Evolutionary conservation across 768 basidiomycete genomes (phyloP).

Genomic region (Boletus sensibilis): DNA sequence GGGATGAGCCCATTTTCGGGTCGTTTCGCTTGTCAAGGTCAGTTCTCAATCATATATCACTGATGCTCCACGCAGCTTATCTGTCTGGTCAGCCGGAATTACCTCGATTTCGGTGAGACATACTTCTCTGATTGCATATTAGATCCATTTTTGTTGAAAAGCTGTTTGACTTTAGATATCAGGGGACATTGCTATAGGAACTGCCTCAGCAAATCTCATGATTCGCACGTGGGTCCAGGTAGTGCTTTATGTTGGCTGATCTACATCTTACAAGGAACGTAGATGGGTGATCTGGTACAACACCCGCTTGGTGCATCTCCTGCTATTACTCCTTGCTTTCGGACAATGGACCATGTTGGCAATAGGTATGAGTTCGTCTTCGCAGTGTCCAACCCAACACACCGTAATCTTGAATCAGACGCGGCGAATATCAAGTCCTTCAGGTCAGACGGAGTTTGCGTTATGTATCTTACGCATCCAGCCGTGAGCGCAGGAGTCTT

Average conservation of each 20-base stretch:
- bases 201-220: conserved; percentile 24
- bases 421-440: background rate
- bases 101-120: conserved; percentile 7
- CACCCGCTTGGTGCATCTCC: conserved; percentile 8
- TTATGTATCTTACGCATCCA: background rate
- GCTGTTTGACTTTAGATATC: background rate
- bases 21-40: conserved; percentile 14
- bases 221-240: conserved; percentile 24
- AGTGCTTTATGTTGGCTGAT: background rate
- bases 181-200: conserved; percentile 9
- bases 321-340: conserved; percentile 12
- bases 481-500: conserved; percentile 1
- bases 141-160: background rate
- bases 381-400: too few species aligned
- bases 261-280: background rate
- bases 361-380: conserved; percentile 6
- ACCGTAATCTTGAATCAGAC: conserved; percentile 6
- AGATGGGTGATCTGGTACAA: conserved; percentile 31
- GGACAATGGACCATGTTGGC: conserved; percentile 26
- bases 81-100: background rate
- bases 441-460: conserved; percentile 2
- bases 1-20: background rate
- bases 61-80: background rate
- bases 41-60: conserved; percentile 5
- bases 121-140: background rate